These are phyloP conservation scores for Saturnispora kantuleensis DNA, from an alignment of 805 yeast species.

Conservation along the genomic window DNA sequence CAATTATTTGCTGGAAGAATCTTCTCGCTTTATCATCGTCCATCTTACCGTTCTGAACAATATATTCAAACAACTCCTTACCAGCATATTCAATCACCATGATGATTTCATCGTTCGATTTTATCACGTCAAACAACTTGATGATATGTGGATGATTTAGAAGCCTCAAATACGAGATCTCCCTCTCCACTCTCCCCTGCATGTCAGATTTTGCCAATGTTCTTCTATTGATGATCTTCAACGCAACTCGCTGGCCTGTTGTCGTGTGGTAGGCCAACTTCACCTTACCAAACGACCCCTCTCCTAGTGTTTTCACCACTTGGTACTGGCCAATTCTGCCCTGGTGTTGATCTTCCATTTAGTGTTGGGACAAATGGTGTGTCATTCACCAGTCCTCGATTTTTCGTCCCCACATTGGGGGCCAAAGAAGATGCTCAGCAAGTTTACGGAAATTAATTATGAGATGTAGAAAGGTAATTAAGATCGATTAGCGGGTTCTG, in stretches of 20 bases:
- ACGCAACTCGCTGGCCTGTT: constrained; percentile 87
- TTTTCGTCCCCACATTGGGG: background rate
- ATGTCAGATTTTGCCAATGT: constrained; percentile 89
- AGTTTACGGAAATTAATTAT: background rate
- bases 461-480: background rate
- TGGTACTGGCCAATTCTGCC: constrained; percentile 81
- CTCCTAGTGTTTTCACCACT: constrained; percentile 85
- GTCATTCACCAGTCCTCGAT: constrained; percentile 1
- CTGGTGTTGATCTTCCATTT: constrained; percentile 10
- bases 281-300: constrained; percentile 95
- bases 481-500: constrained; percentile 42
- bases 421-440: background rate
- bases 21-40: constrained; percentile 84
- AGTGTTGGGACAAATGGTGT: constrained; percentile 13
- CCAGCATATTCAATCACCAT: constrained; percentile 98
- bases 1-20: constrained; percentile 91
- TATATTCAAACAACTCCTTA: constrained; percentile 91
- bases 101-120: constrained; percentile 88
- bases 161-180: constrained; percentile 77
- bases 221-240: constrained; percentile 85
- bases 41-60: constrained; percentile 90
- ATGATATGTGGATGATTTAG: constrained; percentile 94
- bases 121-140: constrained; percentile 89
- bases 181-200: constrained; percentile 96
- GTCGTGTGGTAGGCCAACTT: constrained; percentile 82